These are phyloP conservation scores for Talaromyces stipitatus DNA, from an alignment of 495 filamentous ascomycete species.

Conservation along the genomic window DNA sequence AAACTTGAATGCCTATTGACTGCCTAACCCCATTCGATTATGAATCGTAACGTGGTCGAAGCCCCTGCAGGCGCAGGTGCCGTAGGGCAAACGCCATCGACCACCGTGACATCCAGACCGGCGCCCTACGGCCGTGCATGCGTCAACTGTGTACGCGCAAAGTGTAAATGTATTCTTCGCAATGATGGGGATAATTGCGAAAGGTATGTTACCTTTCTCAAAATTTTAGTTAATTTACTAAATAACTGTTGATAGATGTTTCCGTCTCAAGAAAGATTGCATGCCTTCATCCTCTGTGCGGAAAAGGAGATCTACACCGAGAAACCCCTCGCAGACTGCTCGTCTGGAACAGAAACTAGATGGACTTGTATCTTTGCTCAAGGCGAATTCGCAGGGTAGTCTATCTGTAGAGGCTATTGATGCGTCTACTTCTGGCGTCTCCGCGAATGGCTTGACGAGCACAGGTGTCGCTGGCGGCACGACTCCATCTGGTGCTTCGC, in stretches of 20 bases:
- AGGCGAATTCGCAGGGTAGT: conserved; percentile 11
- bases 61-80: neutral
- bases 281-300: conserved; percentile 17
- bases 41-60: neutral
- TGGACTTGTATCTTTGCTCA: conserved; percentile 32
- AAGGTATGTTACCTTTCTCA: conserved; percentile 17
- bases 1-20: neutral
- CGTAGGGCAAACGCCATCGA: neutral
- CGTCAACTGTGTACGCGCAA: conserved; percentile 41
- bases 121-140: conserved; percentile 42
- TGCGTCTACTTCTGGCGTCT: neutral
- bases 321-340: conserved; percentile 11
- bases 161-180: conserved; percentile 43
- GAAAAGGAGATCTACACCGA: conserved; percentile 11
- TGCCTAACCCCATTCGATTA: neutral
- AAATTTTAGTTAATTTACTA: neutral
- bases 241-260: conserved; percentile 25
- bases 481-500: neutral
- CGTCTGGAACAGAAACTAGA: conserved; percentile 39
- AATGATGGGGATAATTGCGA: conserved; percentile 29
- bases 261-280: conserved; percentile 29
- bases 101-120: conserved; percentile 10
- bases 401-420: neutral
- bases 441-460: neutral
- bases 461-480: neutral